Evolutionary conservation across 192 early-diverging fungal genomes (phyloP).

Genomic region (Radiomyces spectabilis): DNA sequence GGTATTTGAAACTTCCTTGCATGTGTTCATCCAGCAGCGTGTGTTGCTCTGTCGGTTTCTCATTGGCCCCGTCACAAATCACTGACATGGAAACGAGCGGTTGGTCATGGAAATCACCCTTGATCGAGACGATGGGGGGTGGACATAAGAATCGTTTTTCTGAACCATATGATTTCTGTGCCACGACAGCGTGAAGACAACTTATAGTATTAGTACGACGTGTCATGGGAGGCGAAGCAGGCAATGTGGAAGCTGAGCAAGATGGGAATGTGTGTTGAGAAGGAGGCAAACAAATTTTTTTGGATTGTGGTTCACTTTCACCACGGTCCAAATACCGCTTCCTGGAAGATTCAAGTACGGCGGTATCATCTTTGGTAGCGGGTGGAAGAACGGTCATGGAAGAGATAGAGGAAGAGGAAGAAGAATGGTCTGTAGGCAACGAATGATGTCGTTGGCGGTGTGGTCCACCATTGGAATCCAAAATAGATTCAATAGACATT

Average conservation of each 20-base stretch:
- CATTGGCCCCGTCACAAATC: constrained; percentile 22
- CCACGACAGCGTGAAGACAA: constrained; percentile 74
- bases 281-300: no score
- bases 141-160: constrained; percentile 84
- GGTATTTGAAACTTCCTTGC: constrained; percentile 60
- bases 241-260: no score
- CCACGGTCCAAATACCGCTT: neutral
- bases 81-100: constrained; percentile 23
- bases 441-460: neutral
- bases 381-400: neutral
- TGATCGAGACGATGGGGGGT: constrained; percentile 63
- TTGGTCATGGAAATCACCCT: constrained; percentile 16
- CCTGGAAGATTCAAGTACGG: neutral
- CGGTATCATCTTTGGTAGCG: neutral
- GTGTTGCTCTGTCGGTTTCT: constrained; percentile 36
- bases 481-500: constrained; percentile 14
- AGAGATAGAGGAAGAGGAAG: no score
- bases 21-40: constrained; percentile 40
- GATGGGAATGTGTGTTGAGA: no score
- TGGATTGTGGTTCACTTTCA: neutral
- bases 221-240: no score
- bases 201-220: constrained; percentile 65
- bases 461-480: constrained; percentile 1
- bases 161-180: constrained; percentile 91
- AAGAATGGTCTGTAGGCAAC: no score